Evolutionary conservation across 306 rosid species (phyloP), one percentile per base, ranked within the genome.

Genomic region (Lathyrus aphaca): DNA sequence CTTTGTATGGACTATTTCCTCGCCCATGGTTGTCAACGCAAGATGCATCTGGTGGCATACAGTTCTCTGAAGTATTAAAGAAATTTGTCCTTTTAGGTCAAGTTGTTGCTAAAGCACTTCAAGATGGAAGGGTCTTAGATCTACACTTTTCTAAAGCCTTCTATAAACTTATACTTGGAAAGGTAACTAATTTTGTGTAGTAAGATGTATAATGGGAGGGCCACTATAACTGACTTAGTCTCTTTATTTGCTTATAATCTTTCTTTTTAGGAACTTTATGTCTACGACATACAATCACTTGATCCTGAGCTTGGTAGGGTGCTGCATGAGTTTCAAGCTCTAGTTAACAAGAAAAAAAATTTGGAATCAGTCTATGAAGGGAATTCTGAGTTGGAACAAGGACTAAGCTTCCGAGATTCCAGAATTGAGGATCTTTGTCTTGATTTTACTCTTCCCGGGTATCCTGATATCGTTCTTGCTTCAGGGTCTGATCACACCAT

Each of bases 381-480:
- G 72, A 79, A 66, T 67, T 64, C 82, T 61, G 39, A 79, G 45
- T 62, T 73, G 21, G 74, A 82, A 49, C 45, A 49, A 18, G 87
- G 79, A 42, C 73, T 44, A 2, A 82, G 81, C 75, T 95, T 84
- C 69, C 84, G 87, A 68, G 77, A 79, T 51, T 79, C 85, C 40
- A 79, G 69, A 59, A 87, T 95, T 69, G 99, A 91, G 77, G 99
- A 95, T 82, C 99, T 95, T 79, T 91, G 81, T 79, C 89, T 95
- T 77, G 97, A 95, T 81, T 95, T 95, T 74, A 83, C 93, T 54
- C 93, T 95, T 73, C 99, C 99, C 56, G 99, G 97, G 64, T 89
- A 89, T 81, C 95, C 95, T 62, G 91, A 86, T 77, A 84, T 86
- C 64, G 66, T 79, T 71, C 95, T 89, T 69, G 66, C 87, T 63